Evolutionary conservation across 2,329 filamentous ascomycete genomes (phyloP), one percentile per base, ranked within the genome.

Genomic region (Fusarium verticillioides): DNA sequence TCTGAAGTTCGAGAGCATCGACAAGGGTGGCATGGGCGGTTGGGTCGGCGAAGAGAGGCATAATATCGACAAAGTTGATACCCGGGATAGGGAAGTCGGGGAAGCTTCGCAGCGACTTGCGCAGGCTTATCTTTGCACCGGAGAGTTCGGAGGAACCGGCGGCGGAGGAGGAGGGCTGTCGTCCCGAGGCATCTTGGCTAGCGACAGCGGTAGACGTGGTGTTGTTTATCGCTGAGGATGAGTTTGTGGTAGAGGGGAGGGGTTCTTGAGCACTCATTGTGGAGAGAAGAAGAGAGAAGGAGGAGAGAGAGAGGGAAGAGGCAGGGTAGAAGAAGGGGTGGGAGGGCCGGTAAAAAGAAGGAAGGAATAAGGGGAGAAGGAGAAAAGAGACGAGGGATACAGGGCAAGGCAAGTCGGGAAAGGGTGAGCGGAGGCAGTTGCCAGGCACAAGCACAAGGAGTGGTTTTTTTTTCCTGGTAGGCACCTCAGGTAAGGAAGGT

Each of bases 61-160:
- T 92, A 84, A 99, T 98, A 82, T 99, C 96, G 86, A 98, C 94
- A 84, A 99, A 99, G 79, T 97, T 88, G 81, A 99, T 96, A 82
- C 96, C 96, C 50, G 93, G 91, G 75, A 93, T 92, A 67, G 96
- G 96, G 86, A 98, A 98, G 87, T 98, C 94, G 79, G 91, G 90
- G 85, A 94, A 97, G 83, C 95, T 92, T 83, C 94, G 93, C 77
- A 98, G 90, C 68, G 92, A 90, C 76, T 85, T 84, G 81, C 91
- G 84, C 87, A 87, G 95, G 88, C 84, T 92, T 88, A 91, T 85
- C 89, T 91, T 89, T 87, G 87, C 87, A 90, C 88, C 78, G 89
- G 89, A 82, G 89, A 90, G 87, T 90, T 90, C 84, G 89, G 88
- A 77, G 88, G 88, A 79, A 87, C 86, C 71, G 88, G 88, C 73